Percentiles rank a stretch among this genome's conserved stretches.
Evolutionary conservation across 129 eudicot species (phyloP).

Genomic region (Artemisia argyi): DNA sequence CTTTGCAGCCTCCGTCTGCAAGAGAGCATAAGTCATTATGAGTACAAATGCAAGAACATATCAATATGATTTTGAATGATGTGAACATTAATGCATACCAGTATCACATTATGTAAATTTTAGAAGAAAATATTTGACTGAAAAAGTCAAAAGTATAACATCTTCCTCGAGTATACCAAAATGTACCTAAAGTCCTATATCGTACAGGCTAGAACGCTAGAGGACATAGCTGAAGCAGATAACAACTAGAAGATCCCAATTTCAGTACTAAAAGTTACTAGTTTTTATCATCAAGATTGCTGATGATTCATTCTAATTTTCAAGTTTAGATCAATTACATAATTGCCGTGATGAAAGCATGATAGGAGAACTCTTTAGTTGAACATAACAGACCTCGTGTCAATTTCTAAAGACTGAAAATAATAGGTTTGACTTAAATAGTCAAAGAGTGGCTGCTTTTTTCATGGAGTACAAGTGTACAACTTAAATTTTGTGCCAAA

Average conservation of each 20-base stretch:
- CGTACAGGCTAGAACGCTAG: neutral
- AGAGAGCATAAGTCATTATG: conserved; percentile 1
- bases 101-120: neutral
- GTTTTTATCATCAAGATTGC: neutral
- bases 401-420: too few relatives aligned
- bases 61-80: neutral
- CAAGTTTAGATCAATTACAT: conserved; percentile 1
- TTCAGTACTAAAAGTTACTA: too few relatives aligned
- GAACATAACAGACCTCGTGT: too few relatives aligned
- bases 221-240: neutral
- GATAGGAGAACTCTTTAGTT: neutral
- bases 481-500: too few relatives aligned
- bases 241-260: too few relatives aligned
- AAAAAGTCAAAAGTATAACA: neutral
- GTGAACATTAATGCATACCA: neutral
- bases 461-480: too few relatives aligned
- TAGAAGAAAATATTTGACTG: neutral
- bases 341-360: neutral
- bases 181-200: too few relatives aligned
- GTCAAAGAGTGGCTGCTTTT: too few relatives aligned
- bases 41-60: neutral
- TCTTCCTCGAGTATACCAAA: neutral
- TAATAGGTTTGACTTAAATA: too few relatives aligned
- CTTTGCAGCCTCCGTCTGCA: conserved; percentile 63
- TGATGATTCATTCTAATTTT: neutral